Conservation (phyloP, 73 alveolate genomes). For the Urostyla sp. region DNA sequence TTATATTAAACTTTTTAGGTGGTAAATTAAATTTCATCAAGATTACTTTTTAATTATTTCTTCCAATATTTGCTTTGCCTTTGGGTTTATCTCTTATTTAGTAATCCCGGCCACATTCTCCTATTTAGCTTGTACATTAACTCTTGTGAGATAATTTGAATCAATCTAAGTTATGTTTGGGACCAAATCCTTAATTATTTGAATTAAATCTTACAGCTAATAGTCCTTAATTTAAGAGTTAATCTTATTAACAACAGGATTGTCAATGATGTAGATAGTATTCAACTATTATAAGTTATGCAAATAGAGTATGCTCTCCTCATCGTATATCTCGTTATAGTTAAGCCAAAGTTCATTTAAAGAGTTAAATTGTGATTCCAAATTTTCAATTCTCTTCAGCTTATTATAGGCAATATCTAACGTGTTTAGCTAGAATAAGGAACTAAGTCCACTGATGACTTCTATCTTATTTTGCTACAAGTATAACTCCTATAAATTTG, state of each 20-base stretch:
- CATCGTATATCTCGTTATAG: constrained; percentile 83
- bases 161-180: constrained; percentile 70
- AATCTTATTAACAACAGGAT: constrained; percentile 82
- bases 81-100: constrained; percentile 33
- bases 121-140: constrained; percentile 1
- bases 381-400: constrained; percentile 81
- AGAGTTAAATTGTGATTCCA: constrained; percentile 75
- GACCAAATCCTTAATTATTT: constrained; percentile 48
- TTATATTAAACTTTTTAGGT: neutral
- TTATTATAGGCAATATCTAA: constrained; percentile 94
- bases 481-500: constrained; percentile 86
- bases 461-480: constrained; percentile 87
- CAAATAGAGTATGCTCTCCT: constrained; percentile 77
- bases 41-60: constrained; percentile 31
- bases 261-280: constrained; percentile 89
- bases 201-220: constrained; percentile 23
- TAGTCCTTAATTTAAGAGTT: constrained; percentile 49
- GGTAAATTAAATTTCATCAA: neutral
- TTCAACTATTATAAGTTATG: constrained; percentile 72
- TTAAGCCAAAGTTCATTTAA: constrained; percentile 94
- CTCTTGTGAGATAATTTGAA: constrained; percentile 60
- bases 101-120: neutral
- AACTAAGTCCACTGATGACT: constrained; percentile 84
- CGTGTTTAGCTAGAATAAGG: constrained; percentile 75
- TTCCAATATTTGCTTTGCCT: constrained; percentile 48